Evolutionary conservation across 164 flowering plant genomes (phyloP).

Genomic region (Dillenia turbinata): DNA sequence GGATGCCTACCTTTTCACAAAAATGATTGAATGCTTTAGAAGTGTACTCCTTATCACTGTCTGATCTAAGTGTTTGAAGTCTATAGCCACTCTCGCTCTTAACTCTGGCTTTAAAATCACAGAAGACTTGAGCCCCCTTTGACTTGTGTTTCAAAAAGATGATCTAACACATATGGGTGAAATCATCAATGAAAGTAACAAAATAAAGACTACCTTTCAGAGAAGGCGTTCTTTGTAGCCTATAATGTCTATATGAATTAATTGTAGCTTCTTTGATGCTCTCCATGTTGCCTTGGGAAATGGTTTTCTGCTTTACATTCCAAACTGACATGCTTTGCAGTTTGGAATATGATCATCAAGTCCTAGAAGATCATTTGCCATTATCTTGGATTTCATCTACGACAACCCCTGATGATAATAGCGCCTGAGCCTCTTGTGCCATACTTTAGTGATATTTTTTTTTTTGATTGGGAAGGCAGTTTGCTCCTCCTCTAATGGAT

Average conservation of each 20-base stretch:
- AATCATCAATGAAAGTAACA: constrained; percentile 6
- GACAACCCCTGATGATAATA: too few relatives aligned
- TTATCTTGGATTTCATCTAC: too few relatives aligned
- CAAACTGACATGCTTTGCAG: too few relatives aligned
- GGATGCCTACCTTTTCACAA: constrained; percentile 3
- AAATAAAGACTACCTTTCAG: background rate
- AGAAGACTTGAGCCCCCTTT: background rate
- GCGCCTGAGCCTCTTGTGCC: too few relatives aligned
- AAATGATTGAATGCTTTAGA: background rate
- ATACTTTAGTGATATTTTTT: too few relatives aligned
- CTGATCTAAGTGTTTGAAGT: too few relatives aligned
- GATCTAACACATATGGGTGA: constrained; percentile 3
- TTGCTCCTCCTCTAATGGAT: too few relatives aligned
- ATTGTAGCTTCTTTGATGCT: constrained; percentile 3
- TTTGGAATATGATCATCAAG: too few relatives aligned
- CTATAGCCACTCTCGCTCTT: background rate
- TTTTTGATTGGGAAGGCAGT: too few relatives aligned
- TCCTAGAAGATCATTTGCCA: too few relatives aligned
- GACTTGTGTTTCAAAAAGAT: constrained; percentile 4
- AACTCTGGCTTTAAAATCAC: background rate
- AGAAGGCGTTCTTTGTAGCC: constrained; percentile 1
- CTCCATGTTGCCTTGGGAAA: background rate
- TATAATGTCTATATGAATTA: constrained; percentile 2
- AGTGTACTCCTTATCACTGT: background rate
- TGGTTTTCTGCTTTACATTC: too few relatives aligned